Conservation (phyloP, 2,329 filamentous ascomycete genomes). For the Stagonosporopsis tanaceti region DNA sequence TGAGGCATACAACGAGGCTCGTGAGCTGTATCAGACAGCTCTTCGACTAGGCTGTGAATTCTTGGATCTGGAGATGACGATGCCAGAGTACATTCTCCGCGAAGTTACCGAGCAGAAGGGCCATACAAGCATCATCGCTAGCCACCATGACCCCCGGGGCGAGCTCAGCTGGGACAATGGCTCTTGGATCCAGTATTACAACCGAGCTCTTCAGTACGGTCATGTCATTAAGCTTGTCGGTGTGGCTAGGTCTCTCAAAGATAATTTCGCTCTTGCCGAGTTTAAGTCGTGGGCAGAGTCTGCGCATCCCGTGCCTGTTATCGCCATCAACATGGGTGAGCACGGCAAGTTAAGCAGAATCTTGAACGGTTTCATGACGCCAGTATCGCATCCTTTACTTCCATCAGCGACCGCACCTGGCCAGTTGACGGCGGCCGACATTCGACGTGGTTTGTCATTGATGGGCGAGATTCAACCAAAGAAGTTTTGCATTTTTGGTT, state of each 20-base stretch:
- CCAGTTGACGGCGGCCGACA: slow-evolving; percentile 89
- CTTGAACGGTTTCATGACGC: slow-evolving; percentile 91
- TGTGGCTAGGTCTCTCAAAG: slow-evolving; percentile 75
- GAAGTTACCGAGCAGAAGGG: slow-evolving; percentile 73
- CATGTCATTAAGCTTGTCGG: slow-evolving; percentile 96
- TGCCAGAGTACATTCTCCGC: slow-evolving; percentile 78
- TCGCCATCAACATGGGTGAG: slow-evolving; percentile 94
- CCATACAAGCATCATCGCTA: slow-evolving; percentile 86
- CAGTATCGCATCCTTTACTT: slow-evolving; percentile 87
- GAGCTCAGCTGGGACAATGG: slow-evolving; percentile 87
- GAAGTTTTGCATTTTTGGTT: slow-evolving; percentile 88
- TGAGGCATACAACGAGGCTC: slow-evolving; percentile 71
- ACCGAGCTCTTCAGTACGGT: slow-evolving; percentile 85
- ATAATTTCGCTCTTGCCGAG: slow-evolving; percentile 83
- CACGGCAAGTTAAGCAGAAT: slow-evolving; percentile 89
- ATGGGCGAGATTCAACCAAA: slow-evolving; percentile 79
- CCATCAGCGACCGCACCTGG: slow-evolving; percentile 94
- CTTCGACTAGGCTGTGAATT: slow-evolving; percentile 89
- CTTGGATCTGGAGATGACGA: slow-evolving; percentile 89
- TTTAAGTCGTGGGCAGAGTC: slow-evolving; percentile 81
- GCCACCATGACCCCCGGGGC: slow-evolving; percentile 87
- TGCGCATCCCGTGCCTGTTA: slow-evolving; percentile 81
- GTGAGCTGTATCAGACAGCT: slow-evolving; percentile 78
- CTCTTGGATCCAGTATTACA: slow-evolving; percentile 92
- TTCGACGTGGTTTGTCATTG: slow-evolving; percentile 78